Conservation (phyloP, 805 yeast species). For the Candida insectorum region DNA sequence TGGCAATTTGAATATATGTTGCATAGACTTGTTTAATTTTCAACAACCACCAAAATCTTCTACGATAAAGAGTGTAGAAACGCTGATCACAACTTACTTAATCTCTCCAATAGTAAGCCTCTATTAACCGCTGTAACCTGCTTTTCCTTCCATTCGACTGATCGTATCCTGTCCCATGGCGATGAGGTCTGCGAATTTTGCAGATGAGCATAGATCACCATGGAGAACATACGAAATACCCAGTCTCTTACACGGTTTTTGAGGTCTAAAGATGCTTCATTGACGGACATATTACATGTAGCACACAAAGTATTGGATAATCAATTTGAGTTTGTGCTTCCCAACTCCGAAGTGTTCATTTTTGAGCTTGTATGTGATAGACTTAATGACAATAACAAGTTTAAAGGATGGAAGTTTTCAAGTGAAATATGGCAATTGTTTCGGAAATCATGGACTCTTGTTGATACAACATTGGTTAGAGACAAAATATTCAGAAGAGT, state of each 20-base stretch:
- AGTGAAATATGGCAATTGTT: conserved; percentile 51
- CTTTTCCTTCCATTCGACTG: no score
- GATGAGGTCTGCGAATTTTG: conserved; percentile 6
- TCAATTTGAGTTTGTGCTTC: conserved; percentile 42
- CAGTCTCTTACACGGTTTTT: conserved; percentile 56
- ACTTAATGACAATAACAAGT: conserved; percentile 46
- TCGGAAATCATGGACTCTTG: conserved; percentile 32
- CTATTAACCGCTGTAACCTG: conserved; percentile 1
- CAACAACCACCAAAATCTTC: no score
- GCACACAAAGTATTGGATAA: conserved; percentile 31
- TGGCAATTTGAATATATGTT: conserved; percentile 3
- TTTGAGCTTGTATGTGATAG: conserved; percentile 61
- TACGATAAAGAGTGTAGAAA: no score
- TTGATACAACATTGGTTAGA: conserved; percentile 28
- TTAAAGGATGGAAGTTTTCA: conserved; percentile 41
- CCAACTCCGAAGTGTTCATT: conserved; percentile 52
- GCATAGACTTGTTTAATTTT: no score
- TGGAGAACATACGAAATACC: conserved; percentile 19
- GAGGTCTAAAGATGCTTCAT: conserved; percentile 48
- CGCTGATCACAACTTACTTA: no score
- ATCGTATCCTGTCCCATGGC: no score
- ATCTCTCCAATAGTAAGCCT: neutral
- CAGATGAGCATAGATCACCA: conserved; percentile 8
- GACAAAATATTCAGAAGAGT: conserved; percentile 38
- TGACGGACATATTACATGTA: conserved; percentile 37